A percentile compares a stretch with the other conserved stretches of the same genome.
Conservation (phyloP, 495 filamentous ascomycete genomes). For the Parachaetomium inaequale region DNA sequence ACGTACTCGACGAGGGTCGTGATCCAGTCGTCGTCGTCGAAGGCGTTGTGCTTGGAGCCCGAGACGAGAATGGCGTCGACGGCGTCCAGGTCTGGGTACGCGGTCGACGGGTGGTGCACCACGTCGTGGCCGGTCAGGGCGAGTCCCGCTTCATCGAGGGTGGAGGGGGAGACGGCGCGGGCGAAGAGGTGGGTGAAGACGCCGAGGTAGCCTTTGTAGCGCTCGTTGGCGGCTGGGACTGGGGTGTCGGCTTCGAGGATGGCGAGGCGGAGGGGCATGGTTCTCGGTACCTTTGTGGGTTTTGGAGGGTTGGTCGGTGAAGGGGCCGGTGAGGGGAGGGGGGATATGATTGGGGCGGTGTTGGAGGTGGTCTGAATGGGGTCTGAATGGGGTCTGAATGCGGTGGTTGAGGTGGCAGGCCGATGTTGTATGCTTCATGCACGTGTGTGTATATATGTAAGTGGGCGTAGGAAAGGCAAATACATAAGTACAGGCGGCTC, state of each 20-base stretch:
- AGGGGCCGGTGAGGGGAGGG: not conserved
- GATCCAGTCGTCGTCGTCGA: slow-evolving; percentile 73
- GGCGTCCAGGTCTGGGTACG: slow-evolving; percentile 66
- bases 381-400: too few species aligned
- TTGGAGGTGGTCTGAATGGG: too few species aligned
- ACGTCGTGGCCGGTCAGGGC: slow-evolving; percentile 66
- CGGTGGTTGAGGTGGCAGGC: too few species aligned
- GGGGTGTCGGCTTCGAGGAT: slow-evolving; percentile 81
- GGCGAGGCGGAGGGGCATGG: slow-evolving; percentile 68
- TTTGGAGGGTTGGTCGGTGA: not conserved
- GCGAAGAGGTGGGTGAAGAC: slow-evolving; percentile 64
- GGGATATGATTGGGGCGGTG: too few species aligned
- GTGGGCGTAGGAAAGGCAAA: too few species aligned
- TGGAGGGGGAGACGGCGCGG: slow-evolving; percentile 34
- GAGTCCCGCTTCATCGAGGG: slow-evolving; percentile 45
- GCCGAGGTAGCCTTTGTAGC: slow-evolving; percentile 68
- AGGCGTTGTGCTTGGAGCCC: slow-evolving; percentile 58
- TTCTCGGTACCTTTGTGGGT: not conserved
- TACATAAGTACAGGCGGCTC: too few species aligned
- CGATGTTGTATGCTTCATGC: too few species aligned
- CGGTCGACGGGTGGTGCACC: slow-evolving; percentile 45
- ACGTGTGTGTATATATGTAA: too few species aligned
- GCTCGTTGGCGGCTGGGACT: slow-evolving; percentile 49
- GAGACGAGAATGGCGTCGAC: slow-evolving; percentile 81
- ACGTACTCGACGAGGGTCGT: slow-evolving; percentile 67